Evolutionary conservation across 2,329 filamentous ascomycete species (phyloP).

Genomic region (Nemania diffusa): DNA sequence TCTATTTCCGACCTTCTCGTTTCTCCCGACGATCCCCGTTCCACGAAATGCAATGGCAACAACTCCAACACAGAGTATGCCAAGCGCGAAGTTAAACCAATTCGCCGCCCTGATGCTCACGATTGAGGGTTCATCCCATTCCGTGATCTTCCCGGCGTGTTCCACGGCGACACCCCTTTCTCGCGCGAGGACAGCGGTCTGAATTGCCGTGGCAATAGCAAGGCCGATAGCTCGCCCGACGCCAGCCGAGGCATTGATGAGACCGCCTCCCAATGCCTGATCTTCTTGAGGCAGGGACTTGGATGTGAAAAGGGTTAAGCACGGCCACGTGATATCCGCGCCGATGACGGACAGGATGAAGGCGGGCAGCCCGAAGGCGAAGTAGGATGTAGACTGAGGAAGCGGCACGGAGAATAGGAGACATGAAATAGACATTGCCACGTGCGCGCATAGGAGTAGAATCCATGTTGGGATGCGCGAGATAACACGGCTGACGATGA

Average conservation of each 20-base stretch:
- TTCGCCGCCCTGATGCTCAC: conserved; percentile 60
- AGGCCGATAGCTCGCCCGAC: conserved; percentile 73
- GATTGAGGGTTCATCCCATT: conserved; percentile 60
- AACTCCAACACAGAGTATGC: conserved; percentile 55
- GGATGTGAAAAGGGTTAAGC: conserved; percentile 72
- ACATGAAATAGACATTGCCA: conserved; percentile 64
- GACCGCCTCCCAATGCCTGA: conserved; percentile 73
- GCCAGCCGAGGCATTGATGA: conserved; percentile 74
- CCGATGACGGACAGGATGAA: conserved; percentile 74
- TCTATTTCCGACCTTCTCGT: conserved; percentile 35
- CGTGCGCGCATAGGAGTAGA: conserved; percentile 67
- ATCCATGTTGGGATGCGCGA: conserved; percentile 67
- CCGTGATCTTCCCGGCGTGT: conserved; percentile 54
- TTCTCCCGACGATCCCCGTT: conserved; percentile 63
- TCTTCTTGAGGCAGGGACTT: conserved; percentile 70
- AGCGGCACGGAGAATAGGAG: conserved; percentile 74
- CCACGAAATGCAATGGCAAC: conserved; percentile 62
- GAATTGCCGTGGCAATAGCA: conserved; percentile 72
- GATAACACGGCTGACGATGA: conserved; percentile 66
- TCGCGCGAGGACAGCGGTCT: conserved; percentile 68
- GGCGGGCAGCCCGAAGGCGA: conserved; percentile 72
- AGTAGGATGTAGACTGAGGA: conserved; percentile 69
- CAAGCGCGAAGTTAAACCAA: conserved; percentile 64
- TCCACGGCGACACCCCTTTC: conserved; percentile 57
- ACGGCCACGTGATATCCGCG: conserved; percentile 74